Conservation (phyloP, 768 basidiomycete species). For the Serendipita vermifera region DNA sequence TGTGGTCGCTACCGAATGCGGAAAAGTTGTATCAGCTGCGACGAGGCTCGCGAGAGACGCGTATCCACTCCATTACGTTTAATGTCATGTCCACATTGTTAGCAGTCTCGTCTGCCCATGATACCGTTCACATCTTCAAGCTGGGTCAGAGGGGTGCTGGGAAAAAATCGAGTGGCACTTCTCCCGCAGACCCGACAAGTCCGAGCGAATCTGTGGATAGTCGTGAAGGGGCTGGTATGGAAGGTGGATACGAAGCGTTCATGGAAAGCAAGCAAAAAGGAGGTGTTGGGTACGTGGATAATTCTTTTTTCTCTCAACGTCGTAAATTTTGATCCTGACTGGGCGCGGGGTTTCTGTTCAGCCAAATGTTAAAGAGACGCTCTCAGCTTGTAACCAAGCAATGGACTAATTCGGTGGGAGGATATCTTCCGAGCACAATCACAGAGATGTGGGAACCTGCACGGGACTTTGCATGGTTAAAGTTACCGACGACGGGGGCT, state of each 20-base stretch:
- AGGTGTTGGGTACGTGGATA: conserved; percentile 39
- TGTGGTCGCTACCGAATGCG: conserved; percentile 80
- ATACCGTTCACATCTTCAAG: conserved; percentile 95
- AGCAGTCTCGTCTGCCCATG: conserved; percentile 82
- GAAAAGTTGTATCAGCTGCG: conserved; percentile 95
- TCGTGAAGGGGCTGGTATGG: conserved; percentile 44
- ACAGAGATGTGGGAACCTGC: conserved; percentile 97
- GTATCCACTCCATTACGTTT: conserved; percentile 76
- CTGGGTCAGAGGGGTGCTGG: conserved; percentile 31
- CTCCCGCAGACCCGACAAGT: conserved; percentile 30
- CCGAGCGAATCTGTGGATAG: conserved; percentile 56
- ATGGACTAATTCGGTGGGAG: conserved; percentile 65
- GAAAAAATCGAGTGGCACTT: conserved; percentile 12
- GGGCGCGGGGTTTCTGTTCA: conserved; percentile 5
- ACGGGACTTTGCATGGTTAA: conserved; percentile 75
- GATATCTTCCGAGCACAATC: conserved; percentile 74
- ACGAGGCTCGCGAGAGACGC: conserved; percentile 72
- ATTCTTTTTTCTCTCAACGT: background rate
- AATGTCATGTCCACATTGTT: conserved; percentile 73
- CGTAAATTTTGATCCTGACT: background rate
- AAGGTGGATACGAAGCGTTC: conserved; percentile 77
- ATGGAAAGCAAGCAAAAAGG: conserved; percentile 60
- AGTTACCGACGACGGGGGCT: conserved; percentile 64
- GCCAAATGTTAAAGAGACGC: conserved; percentile 46
- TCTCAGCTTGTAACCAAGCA: conserved; percentile 65